Evolutionary conservation across 163 green algal genomes (phyloP).

Genomic region (Chlorella variabilis): DNA sequence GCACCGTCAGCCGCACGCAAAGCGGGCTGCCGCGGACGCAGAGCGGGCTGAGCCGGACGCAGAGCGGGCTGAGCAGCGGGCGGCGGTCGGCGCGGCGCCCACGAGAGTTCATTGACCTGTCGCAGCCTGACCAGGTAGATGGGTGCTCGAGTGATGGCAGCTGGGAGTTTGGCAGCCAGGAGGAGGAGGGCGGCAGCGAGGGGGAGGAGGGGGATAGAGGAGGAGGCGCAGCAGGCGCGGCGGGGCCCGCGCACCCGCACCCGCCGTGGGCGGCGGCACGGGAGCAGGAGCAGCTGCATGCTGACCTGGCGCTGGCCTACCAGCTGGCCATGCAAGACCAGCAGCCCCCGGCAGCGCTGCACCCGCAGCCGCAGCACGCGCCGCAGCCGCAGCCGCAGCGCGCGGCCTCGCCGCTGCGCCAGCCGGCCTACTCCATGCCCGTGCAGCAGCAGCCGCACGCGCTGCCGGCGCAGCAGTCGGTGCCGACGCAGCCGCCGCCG

Average conservation of each 20-base stretch:
- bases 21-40: slow-evolving; percentile 2
- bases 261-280: neutral
- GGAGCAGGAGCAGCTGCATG: slow-evolving; percentile 16
- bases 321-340: slow-evolving; percentile 38
- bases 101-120: slow-evolving; percentile 19
- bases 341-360: neutral
- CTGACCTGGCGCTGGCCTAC: slow-evolving; percentile 39
- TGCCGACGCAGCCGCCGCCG: neutral
- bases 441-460: neutral
- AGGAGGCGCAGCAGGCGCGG: neutral
- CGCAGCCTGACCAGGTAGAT: slow-evolving; percentile 31
- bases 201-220: neutral
- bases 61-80: slow-evolving; percentile 9
- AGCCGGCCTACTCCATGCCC: neutral
- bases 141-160: neutral
- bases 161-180: slow-evolving; percentile 5
- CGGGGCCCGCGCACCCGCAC: neutral
- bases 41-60: slow-evolving; percentile 3
- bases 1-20: neutral
- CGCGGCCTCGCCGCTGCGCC: neutral
- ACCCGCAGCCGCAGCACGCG: neutral
- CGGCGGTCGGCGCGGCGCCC: slow-evolving; percentile 18
- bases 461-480: neutral
- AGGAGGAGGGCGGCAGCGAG: too few species aligned
- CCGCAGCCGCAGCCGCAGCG: neutral